Evolutionary conservation across 768 basidiomycete genomes (phyloP).

Genomic region (Leucocoprinus birnbaumii): DNA sequence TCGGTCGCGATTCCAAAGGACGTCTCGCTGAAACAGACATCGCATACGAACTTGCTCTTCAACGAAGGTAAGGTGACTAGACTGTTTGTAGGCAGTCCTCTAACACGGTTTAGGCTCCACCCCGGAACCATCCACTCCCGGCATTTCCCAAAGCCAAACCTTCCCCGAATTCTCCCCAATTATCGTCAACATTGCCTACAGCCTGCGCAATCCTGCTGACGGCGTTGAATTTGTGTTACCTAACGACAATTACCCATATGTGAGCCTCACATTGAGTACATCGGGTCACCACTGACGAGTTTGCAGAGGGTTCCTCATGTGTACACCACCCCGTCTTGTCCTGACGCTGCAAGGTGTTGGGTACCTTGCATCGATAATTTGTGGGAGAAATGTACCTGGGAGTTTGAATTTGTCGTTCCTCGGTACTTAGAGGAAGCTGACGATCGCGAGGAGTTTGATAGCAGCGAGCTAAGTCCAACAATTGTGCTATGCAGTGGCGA

Average conservation of each 20-base stretch:
- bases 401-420: slow-evolving; percentile 94
- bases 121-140: slow-evolving; percentile 79
- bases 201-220: slow-evolving; percentile 77
- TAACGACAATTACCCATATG: slow-evolving; percentile 80
- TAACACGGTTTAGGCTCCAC: slow-evolving; percentile 51
- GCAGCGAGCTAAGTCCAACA: slow-evolving; percentile 65
- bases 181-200: slow-evolving; percentile 74
- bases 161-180: slow-evolving; percentile 75
- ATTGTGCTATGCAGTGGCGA: slow-evolving; percentile 94
- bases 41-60: slow-evolving; percentile 36
- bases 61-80: slow-evolving; percentile 52
- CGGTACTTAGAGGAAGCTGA: slow-evolving; percentile 66
- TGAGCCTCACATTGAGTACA: slow-evolving; percentile 37
- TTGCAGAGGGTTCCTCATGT: slow-evolving; percentile 87
- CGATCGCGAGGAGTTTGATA: slow-evolving; percentile 44
- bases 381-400: slow-evolving; percentile 98
- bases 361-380: slow-evolving; percentile 94
- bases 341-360: slow-evolving; percentile 96
- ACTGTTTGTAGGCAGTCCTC: neutral
- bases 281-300: slow-evolving; percentile 13
- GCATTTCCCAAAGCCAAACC: slow-evolving; percentile 27
- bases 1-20: slow-evolving; percentile 84
- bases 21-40: slow-evolving; percentile 59
- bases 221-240: slow-evolving; percentile 84
- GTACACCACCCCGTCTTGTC: slow-evolving; percentile 83